Percentiles rank a stretch among this genome's conserved stretches.
phyloP scores from a whole-genome alignment of 345 rosid genomes.

The Murraya paniculata region DNA sequence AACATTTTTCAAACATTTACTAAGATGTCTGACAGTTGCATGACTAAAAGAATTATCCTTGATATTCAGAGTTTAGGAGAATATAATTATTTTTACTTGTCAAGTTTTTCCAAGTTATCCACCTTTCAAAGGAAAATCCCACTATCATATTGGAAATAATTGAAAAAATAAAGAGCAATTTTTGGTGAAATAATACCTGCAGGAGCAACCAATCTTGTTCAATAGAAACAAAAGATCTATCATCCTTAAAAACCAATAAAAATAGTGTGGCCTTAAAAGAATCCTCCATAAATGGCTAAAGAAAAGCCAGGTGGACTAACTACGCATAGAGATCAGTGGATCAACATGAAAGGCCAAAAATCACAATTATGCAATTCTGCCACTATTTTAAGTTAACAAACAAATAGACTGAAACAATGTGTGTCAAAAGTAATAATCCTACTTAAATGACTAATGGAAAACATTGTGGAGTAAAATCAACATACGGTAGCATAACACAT shows the following conservation, averaged over 20 bases:
- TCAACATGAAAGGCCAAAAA: background rate
- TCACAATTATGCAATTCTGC: background rate
- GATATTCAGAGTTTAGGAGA: background rate
- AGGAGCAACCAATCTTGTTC: background rate
- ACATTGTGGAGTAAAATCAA: conserved; percentile 8
- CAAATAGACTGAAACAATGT: background rate
- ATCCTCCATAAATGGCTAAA: background rate
- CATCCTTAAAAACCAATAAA: background rate
- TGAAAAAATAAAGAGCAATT: background rate
- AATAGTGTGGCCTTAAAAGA: background rate
- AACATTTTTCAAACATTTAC: background rate
- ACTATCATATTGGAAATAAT: background rate
- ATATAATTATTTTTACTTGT: background rate
- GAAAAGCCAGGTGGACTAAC: background rate
- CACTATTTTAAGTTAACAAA: background rate
- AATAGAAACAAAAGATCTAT: background rate
- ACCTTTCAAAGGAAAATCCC: background rate
- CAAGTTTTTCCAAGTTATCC: background rate
- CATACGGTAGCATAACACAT: conserved; percentile 11
- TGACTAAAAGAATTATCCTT: background rate
- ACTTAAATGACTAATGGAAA: background rate
- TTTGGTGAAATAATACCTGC: background rate
- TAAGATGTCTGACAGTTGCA: background rate
- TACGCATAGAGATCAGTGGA: background rate
- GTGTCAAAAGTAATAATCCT: conserved; percentile 12